Conservation (phyloP, 768 basidiomycete genomes). For the Serendipita sp. region DNA sequence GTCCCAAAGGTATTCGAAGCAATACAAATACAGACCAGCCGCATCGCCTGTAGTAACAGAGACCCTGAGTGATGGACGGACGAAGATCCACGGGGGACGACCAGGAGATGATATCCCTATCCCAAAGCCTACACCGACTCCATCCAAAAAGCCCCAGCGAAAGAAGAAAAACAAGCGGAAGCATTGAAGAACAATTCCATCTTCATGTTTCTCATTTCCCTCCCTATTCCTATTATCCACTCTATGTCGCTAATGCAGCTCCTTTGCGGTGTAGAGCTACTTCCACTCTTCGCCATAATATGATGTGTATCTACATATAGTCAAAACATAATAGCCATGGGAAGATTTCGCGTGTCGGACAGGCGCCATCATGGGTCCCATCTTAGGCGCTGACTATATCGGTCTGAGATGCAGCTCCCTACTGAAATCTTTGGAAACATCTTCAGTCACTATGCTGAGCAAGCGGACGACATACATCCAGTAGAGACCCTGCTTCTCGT, state of each 20-base stretch:
- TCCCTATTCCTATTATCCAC: too few species aligned
- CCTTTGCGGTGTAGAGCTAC: too few species aligned
- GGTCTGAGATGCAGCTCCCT: not conserved
- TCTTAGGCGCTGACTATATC: too few species aligned
- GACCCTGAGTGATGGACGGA: constrained; percentile 49
- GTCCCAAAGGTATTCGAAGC: constrained; percentile 53
- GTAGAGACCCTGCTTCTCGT: not conserved
- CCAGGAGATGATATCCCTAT: constrained; percentile 21
- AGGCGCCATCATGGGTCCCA: too few species aligned
- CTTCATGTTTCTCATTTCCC: too few species aligned
- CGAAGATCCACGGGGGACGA: constrained; percentile 52
- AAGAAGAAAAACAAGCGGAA: not conserved
- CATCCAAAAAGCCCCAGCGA: not conserved
- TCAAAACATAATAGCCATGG: too few species aligned
- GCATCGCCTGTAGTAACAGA: constrained; percentile 75
- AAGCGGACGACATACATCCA: not conserved
- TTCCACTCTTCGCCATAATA: too few species aligned
- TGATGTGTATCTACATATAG: too few species aligned
- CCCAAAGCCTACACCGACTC: not conserved
- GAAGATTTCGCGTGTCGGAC: too few species aligned
- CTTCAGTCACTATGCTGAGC: not conserved
- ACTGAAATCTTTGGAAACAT: not conserved
- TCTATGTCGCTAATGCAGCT: too few species aligned
- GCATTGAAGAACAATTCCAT: not conserved
- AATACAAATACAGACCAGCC: constrained; percentile 67